Conservation (phyloP, 305 asterid species). For the Plantago coronopus region DNA sequence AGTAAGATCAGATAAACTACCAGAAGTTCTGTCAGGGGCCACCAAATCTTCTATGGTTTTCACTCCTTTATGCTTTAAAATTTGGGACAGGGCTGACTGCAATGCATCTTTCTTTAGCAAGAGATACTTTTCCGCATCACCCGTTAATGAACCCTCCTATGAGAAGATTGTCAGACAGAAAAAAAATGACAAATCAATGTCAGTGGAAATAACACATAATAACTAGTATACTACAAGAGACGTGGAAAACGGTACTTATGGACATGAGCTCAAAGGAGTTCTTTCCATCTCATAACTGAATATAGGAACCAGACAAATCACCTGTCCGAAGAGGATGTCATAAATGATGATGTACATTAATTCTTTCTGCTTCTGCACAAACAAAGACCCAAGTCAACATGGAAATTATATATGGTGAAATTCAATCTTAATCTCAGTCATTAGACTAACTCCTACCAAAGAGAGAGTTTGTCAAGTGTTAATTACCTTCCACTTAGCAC, state of each 20-base stretch:
- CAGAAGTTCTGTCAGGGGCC: conserved; percentile 49
- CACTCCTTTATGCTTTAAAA: conserved; percentile 51
- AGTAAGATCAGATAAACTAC: conserved; percentile 25
- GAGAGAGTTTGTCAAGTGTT: neutral
- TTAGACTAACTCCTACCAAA: neutral
- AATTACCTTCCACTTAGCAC: conserved; percentile 80
- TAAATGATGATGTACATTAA: conserved; percentile 61
- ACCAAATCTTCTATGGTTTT: conserved; percentile 56
- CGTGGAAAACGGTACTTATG: neutral
- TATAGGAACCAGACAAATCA: conserved; percentile 17
- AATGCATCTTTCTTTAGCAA: conserved; percentile 51
- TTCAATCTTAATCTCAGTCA: neutral
- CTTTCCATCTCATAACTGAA: neutral
- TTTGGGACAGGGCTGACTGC: conserved; percentile 51
- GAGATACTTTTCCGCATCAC: conserved; percentile 88
- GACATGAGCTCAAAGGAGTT: conserved; percentile 2
- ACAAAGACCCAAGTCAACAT: conserved; percentile 18
- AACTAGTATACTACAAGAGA: neutral
- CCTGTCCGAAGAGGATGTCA: conserved; percentile 91
- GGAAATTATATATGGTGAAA: conserved; percentile 1
- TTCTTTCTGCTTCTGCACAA: conserved; percentile 73
- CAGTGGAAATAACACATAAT: neutral
- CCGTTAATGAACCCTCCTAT: conserved; percentile 57
- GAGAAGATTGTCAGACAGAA: conserved; percentile 16
- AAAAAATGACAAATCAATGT: conserved; percentile 20